Evolutionary conservation across 1,284 basidiomycete species (phyloP).

Genomic region (Porogramme epimiltina): DNA sequence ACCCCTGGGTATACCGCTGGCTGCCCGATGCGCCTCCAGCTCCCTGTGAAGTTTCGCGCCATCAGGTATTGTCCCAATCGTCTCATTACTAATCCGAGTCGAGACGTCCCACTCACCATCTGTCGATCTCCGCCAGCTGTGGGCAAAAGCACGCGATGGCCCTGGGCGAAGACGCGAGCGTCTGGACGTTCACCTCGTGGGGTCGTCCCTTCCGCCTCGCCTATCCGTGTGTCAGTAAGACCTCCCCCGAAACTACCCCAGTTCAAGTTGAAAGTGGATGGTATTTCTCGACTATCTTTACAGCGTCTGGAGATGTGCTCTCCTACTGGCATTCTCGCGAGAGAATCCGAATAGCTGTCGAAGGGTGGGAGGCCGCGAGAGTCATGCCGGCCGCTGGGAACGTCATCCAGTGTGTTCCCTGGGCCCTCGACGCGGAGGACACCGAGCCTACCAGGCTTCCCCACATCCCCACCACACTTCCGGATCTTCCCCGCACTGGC

Average conservation of each 20-base stretch:
- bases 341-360: conserved; percentile 39
- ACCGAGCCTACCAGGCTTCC: conserved; percentile 54
- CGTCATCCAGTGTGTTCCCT: conserved; percentile 60
- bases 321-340: conserved; percentile 75
- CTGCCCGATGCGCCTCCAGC: no score
- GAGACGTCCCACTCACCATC: conserved; percentile 40
- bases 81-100: conserved; percentile 63
- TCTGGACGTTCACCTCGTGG: conserved; percentile 79
- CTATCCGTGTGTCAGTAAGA: conserved; percentile 49
- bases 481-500: conserved; percentile 45
- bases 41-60: background rate
- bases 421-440: conserved; percentile 51
- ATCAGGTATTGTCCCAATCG: conserved; percentile 45
- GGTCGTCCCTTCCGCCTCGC: conserved; percentile 69
- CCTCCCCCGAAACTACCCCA: conserved; percentile 48
- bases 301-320: conserved; percentile 67
- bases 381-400: conserved; percentile 31
- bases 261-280: conserved; percentile 83
- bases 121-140: conserved; percentile 55
- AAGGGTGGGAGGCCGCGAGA: conserved; percentile 51
- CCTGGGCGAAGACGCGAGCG: conserved; percentile 53
- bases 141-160: conserved; percentile 73
- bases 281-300: conserved; percentile 72
- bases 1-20: no score
- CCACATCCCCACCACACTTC: conserved; percentile 35